phyloP scores from a whole-genome alignment of 2,329 filamentous ascomycete species.

The Lachnellula arida region DNA sequence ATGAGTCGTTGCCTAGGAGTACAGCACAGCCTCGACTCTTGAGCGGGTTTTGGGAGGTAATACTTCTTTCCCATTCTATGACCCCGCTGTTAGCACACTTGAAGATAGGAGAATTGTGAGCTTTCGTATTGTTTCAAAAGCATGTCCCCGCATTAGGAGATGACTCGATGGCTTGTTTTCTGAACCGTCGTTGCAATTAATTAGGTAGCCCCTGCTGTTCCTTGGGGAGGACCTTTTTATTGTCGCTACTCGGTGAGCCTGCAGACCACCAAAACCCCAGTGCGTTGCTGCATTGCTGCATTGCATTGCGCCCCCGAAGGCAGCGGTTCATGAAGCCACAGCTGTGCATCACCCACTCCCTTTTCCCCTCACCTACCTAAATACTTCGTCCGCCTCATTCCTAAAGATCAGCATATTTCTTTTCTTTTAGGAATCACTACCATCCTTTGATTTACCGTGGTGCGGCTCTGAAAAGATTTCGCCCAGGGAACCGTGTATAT shows the following conservation, averaged over 20 bases:
- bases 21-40: neutral
- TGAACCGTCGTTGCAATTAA: neutral
- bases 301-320: neutral
- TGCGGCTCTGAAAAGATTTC: neutral
- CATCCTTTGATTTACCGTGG: neutral
- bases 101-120: neutral
- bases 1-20: neutral
- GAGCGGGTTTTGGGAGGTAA: neutral
- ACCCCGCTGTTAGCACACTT: neutral
- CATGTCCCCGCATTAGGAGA: neutral
- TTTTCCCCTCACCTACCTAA: neutral
- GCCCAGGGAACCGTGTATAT: neutral
- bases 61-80: neutral
- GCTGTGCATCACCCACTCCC: neutral
- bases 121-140: neutral
- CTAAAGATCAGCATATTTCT: neutral
- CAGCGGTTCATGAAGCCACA: neutral
- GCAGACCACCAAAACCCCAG: neutral
- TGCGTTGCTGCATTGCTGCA: no score
- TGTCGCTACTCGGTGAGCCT: neutral
- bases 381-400: conserved; percentile 1
- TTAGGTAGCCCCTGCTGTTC: no score
- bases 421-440: neutral
- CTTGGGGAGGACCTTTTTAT: neutral
- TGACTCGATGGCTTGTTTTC: neutral